Evolutionary conservation across 805 yeast genomes (phyloP).

Genomic region (Lachancea meyersii): DNA sequence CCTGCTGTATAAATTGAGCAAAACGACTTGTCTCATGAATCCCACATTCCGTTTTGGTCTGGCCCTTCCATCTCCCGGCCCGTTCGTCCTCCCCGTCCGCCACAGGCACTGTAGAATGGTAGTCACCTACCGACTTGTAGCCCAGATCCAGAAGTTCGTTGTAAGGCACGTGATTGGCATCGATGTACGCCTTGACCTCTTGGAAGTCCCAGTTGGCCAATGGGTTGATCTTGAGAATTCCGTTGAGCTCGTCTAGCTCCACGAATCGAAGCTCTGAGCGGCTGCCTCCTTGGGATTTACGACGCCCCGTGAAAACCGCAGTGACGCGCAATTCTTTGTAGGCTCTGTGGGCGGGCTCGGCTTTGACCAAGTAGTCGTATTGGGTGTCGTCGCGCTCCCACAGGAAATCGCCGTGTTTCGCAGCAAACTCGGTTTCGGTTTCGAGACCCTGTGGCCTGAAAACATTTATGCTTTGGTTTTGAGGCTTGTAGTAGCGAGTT

Average conservation of each 20-base stretch:
- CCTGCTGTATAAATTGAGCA: slow-evolving; percentile 45
- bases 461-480: slow-evolving; percentile 44
- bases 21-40: slow-evolving; percentile 79
- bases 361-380: slow-evolving; percentile 84
- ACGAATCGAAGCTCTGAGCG: slow-evolving; percentile 65
- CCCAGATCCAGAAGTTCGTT: slow-evolving; percentile 80
- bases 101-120: slow-evolving; percentile 89
- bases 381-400: slow-evolving; percentile 80
- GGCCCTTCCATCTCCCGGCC: slow-evolving; percentile 95
- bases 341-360: slow-evolving; percentile 86
- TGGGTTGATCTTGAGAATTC: slow-evolving; percentile 83
- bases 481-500: slow-evolving; percentile 40
- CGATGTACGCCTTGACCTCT: slow-evolving; percentile 65
- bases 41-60: slow-evolving; percentile 90
- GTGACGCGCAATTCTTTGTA: slow-evolving; percentile 64
- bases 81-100: slow-evolving; percentile 91
- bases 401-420: slow-evolving; percentile 62
- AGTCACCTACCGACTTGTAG: slow-evolving; percentile 89
- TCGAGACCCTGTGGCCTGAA: slow-evolving; percentile 57
- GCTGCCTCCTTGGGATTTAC: slow-evolving; percentile 85
- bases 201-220: slow-evolving; percentile 74
- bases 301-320: slow-evolving; percentile 88
- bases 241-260: slow-evolving; percentile 65
- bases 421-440: slow-evolving; percentile 57
- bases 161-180: slow-evolving; percentile 70